phyloP scores from a whole-genome alignment of 225 moss, liverwort and hornwort species.

The Takakia lepidozioides region DNA sequence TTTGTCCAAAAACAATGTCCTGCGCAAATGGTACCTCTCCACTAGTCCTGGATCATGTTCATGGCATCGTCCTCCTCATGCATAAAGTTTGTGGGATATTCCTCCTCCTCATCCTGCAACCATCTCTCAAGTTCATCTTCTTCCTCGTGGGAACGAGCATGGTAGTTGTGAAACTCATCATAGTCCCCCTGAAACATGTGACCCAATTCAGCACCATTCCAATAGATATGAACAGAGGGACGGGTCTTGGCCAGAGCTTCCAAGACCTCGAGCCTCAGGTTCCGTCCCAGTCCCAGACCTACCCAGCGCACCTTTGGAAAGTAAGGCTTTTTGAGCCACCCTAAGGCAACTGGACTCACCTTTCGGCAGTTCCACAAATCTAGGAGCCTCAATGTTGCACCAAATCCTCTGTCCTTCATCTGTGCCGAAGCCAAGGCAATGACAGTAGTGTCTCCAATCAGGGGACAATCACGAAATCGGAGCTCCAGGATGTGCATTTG shows the following conservation, averaged over 20 bases:
- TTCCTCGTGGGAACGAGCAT: conserved; percentile 24
- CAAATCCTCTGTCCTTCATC: conserved; percentile 23
- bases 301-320: conserved; percentile 57
- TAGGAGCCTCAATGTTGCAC: conserved; percentile 35
- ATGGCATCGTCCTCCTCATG: too few relatives aligned
- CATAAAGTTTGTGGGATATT: not conserved
- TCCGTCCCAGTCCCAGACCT: conserved; percentile 47
- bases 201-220: conserved; percentile 48
- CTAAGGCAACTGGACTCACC: conserved; percentile 30
- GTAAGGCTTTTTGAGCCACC: conserved; percentile 51
- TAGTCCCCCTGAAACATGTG: conserved; percentile 45
- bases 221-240: conserved; percentile 35
- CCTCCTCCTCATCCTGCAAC: conserved; percentile 27
- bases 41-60: too few relatives aligned
- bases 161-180: conserved; percentile 30
- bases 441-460: conserved; percentile 37
- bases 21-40: too few relatives aligned
- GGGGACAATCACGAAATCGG: conserved; percentile 42
- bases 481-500: conserved; percentile 26
- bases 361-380: conserved; percentile 49
- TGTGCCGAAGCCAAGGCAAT: conserved; percentile 45
- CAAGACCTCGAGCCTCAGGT: conserved; percentile 21
- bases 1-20: too few relatives aligned
- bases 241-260: conserved; percentile 26
- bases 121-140: conserved; percentile 66